Evolutionary conservation across 495 filamentous ascomycete species (phyloP).

Genomic region (Neurospora terricola): DNA sequence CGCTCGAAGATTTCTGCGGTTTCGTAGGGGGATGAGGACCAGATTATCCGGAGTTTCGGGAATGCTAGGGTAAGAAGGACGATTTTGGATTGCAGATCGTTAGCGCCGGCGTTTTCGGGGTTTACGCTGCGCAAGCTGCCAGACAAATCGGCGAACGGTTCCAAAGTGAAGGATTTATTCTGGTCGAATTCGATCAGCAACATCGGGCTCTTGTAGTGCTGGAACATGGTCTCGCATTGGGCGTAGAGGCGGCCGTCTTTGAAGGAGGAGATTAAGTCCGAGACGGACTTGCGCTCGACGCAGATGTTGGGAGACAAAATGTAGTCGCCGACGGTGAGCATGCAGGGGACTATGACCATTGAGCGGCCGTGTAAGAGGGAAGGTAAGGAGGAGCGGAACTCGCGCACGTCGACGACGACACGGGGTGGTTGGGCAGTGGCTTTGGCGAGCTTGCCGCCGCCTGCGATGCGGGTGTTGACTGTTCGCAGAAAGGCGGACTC

Average conservation of each 20-base stretch:
- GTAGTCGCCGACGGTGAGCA: constrained; percentile 95
- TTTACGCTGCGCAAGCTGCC: constrained; percentile 48
- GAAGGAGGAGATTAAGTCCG: constrained; percentile 84
- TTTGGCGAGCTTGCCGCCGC: constrained; percentile 63
- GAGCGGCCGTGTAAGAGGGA: constrained; percentile 82
- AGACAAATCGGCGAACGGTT: constrained; percentile 77
- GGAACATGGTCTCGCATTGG: constrained; percentile 88
- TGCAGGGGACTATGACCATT: constrained; percentile 81
- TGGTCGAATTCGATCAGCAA: constrained; percentile 96
- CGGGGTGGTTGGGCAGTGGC: constrained; percentile 88
- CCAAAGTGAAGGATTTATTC: constrained; percentile 92
- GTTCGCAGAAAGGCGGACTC: constrained; percentile 92
- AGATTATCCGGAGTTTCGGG: constrained; percentile 79
- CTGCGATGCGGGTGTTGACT: constrained; percentile 92
- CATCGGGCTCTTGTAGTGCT: constrained; percentile 83
- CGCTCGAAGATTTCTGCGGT: constrained; percentile 95
- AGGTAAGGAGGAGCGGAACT: constrained; percentile 87
- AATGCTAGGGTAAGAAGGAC: constrained; percentile 91
- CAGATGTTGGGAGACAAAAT: constrained; percentile 83
- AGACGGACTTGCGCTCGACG: constrained; percentile 87
- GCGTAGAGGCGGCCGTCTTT: constrained; percentile 83
- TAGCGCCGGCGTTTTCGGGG: constrained; percentile 41
- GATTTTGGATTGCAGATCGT: constrained; percentile 82
- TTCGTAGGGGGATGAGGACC: constrained; percentile 88
- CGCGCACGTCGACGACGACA: constrained; percentile 89